phyloP scores from a whole-genome alignment of 495 filamentous ascomycete genomes.

The Hypoxylon subgilvum region DNA sequence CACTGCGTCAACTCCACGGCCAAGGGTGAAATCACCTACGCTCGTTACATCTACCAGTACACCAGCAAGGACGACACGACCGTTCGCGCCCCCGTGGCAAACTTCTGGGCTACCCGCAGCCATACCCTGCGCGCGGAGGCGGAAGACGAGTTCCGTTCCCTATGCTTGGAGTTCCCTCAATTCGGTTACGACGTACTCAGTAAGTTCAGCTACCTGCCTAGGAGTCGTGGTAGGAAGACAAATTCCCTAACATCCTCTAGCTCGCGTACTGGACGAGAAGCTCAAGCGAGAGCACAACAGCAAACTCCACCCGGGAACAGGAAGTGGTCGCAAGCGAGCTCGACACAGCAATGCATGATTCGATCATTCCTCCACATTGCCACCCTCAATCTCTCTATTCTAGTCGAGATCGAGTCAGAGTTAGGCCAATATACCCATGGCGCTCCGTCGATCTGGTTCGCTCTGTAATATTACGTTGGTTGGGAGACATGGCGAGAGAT shows the following conservation, averaged over 20 bases:
- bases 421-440: background rate
- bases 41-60: constrained; percentile 85
- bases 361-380: background rate
- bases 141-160: constrained; percentile 75
- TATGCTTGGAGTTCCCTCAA: constrained; percentile 88
- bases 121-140: constrained; percentile 83
- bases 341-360: constrained; percentile 51
- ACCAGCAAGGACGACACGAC: constrained; percentile 70
- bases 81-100: constrained; percentile 83
- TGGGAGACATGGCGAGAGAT: background rate
- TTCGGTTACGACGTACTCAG: constrained; percentile 91
- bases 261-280: constrained; percentile 65
- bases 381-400: background rate
- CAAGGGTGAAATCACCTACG: constrained; percentile 86
- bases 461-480: constrained; percentile 1
- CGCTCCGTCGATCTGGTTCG: background rate
- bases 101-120: constrained; percentile 83
- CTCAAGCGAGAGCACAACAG: constrained; percentile 62
- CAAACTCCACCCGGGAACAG: constrained; percentile 55
- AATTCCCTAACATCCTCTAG: constrained; percentile 41
- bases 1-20: constrained; percentile 84
- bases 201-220: constrained; percentile 39
- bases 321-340: constrained; percentile 58
- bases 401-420: background rate
- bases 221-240: background rate